phyloP scores from a whole-genome alignment of 768 basidiomycete species.

The Gautieria morchelliformis region DNA sequence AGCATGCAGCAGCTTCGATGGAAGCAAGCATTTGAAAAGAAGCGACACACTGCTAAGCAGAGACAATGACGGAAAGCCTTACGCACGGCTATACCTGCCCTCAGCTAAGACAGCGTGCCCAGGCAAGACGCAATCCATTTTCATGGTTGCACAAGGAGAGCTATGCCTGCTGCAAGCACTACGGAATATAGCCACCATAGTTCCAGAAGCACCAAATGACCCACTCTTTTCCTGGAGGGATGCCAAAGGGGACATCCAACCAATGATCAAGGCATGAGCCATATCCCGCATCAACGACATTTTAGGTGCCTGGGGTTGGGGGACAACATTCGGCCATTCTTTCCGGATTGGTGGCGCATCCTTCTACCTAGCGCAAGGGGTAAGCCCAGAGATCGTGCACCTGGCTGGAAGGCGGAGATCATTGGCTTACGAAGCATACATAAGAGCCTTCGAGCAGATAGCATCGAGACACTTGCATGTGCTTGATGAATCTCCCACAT shows the following conservation, averaged over 20 bases:
- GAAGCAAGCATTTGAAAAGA: constrained; percentile 18
- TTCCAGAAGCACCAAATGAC: constrained; percentile 22
- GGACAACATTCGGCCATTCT: too few species aligned
- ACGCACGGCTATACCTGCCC: too few species aligned
- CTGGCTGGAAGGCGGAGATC: constrained; percentile 27
- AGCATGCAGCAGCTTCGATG: constrained; percentile 14
- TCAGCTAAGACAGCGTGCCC: constrained; percentile 29
- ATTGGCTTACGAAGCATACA: too few species aligned
- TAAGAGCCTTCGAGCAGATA: too few species aligned
- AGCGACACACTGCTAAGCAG: constrained; percentile 11
- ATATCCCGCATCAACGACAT: constrained; percentile 23
- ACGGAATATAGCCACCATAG: constrained; percentile 24
- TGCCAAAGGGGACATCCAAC: constrained; percentile 14
- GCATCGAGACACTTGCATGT: too few species aligned
- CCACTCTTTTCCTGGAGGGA: too few species aligned
- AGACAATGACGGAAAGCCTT: constrained; percentile 20
- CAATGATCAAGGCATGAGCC: constrained; percentile 19
- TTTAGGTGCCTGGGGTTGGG: constrained; percentile 16
- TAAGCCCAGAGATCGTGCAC: constrained; percentile 27
- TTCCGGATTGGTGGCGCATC: too few species aligned
- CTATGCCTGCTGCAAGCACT: too few species aligned
- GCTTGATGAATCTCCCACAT: too few species aligned
- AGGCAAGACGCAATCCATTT: constrained; percentile 24
- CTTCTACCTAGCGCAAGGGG: too few species aligned
- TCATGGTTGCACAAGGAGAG: too few species aligned